Evolutionary conservation across 257 asterid genomes (phyloP).

Genomic region (Nicotiana knightiana): DNA sequence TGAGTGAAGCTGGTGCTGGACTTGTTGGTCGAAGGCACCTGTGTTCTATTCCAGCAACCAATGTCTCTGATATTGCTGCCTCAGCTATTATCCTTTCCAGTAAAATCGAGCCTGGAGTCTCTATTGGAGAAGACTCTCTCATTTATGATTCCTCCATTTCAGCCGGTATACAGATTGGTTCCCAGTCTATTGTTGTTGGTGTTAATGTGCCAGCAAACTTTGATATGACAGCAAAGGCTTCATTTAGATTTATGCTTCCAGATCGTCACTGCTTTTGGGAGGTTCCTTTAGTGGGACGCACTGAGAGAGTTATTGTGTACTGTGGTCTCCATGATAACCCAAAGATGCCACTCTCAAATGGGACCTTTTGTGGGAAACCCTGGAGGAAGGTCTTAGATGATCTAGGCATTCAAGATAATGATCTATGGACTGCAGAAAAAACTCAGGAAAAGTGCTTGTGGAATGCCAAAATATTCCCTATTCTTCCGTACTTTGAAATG

Average conservation of each 20-base stretch:
- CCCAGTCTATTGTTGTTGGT: slow-evolving; percentile 86
- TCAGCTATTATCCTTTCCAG: slow-evolving; percentile 85
- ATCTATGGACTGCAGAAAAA: slow-evolving; percentile 59
- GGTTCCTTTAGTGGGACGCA: slow-evolving; percentile 74
- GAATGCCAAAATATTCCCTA: slow-evolving; percentile 87
- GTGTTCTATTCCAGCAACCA: slow-evolving; percentile 90
- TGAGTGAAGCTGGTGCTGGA: slow-evolving; percentile 65
- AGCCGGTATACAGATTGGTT: slow-evolving; percentile 74
- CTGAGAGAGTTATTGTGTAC: slow-evolving; percentile 67
- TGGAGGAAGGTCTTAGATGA: slow-evolving; percentile 80
- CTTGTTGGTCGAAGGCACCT: slow-evolving; percentile 93
- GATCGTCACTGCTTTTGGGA: slow-evolving; percentile 99
- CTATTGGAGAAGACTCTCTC: slow-evolving; percentile 86
- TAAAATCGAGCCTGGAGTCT: slow-evolving; percentile 75
- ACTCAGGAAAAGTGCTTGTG: slow-evolving; percentile 68
- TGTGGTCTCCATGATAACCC: slow-evolving; percentile 98
- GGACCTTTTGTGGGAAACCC: slow-evolving; percentile 94
- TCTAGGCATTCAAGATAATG: slow-evolving; percentile 61
- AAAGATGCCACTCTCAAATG: slow-evolving; percentile 49
- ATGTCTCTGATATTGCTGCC: slow-evolving; percentile 79
- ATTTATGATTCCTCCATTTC: slow-evolving; percentile 80
- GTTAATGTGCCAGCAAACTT: slow-evolving; percentile 45
- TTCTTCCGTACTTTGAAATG: slow-evolving; percentile 71
- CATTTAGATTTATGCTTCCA: slow-evolving; percentile 76
- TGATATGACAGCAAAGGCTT: slow-evolving; percentile 19